A percentile compares a stretch with the other conserved stretches of the same genome.
phyloP scores from a whole-genome alignment of 257 asterid species.

The Paraleonurus japonicus region DNA sequence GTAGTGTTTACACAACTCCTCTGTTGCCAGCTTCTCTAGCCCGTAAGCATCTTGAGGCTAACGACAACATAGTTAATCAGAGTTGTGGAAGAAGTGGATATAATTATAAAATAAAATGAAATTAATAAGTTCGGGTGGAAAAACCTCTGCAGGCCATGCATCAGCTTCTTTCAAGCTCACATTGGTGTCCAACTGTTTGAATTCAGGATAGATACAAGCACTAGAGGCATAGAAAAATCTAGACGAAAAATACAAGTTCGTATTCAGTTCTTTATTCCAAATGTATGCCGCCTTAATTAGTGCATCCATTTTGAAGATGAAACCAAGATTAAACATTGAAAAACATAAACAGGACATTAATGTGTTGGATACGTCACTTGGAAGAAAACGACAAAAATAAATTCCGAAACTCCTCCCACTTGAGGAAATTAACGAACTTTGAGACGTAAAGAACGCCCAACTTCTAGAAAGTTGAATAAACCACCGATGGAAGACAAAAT shows the following conservation, averaged over 20 bases:
- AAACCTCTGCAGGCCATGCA: constrained; percentile 96
- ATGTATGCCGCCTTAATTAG: background rate
- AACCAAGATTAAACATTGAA: background rate
- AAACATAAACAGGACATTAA: background rate
- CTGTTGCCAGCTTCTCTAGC: constrained; percentile 78
- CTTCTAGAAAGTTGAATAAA: background rate
- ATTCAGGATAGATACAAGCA: constrained; percentile 88
- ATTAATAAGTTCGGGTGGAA: constrained; percentile 14
- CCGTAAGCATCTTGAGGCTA: constrained; percentile 95
- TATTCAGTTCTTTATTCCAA: constrained; percentile 6
- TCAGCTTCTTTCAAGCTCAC: constrained; percentile 91
- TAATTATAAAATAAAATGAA: background rate
- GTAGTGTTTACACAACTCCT: constrained; percentile 83
- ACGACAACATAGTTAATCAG: background rate
- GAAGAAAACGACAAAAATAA: background rate
- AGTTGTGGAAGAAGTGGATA: background rate
- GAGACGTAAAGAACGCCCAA: background rate
- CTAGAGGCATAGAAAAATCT: constrained; percentile 88
- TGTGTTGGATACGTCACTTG: background rate
- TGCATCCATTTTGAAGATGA: background rate
- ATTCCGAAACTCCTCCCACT: background rate
- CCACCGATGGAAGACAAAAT: background rate
- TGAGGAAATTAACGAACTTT: background rate
- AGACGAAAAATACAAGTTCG: constrained; percentile 3
- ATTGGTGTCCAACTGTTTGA: constrained; percentile 77